phyloP scores from a whole-genome alignment of 2,329 filamentous ascomycete species.

The Pyricularia pennisetigena region DNA sequence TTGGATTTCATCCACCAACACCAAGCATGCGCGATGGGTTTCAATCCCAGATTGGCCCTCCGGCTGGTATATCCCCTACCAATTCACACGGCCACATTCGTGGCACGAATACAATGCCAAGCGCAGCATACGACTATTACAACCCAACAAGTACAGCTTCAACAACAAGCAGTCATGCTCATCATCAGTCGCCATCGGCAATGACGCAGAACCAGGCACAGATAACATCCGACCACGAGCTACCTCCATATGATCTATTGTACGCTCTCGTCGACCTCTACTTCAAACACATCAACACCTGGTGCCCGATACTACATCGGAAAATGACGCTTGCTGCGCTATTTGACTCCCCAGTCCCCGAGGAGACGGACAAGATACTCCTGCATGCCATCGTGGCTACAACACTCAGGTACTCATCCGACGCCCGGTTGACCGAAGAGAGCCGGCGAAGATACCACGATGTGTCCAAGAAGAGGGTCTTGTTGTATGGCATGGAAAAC shows the following conservation, averaged over 20 bases:
- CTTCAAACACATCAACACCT: constrained; percentile 72
- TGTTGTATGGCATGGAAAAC: constrained; percentile 82
- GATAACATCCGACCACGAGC: constrained; percentile 49
- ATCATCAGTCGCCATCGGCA: constrained; percentile 43
- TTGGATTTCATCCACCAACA: constrained; percentile 34
- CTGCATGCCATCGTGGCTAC: constrained; percentile 85
- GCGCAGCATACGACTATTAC: constrained; percentile 36
- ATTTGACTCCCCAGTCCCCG: constrained; percentile 66
- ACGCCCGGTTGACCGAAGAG: constrained; percentile 63
- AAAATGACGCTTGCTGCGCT: constrained; percentile 72
- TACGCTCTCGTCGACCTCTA: constrained; percentile 67
- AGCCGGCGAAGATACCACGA: constrained; percentile 67
- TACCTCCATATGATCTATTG: constrained; percentile 65
- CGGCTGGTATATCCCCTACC: not conserved
- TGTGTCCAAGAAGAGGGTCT: constrained; percentile 73
- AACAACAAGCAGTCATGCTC: constrained; percentile 28
- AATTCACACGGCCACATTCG: constrained; percentile 27
- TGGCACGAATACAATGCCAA: constrained; percentile 20
- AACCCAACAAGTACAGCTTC: constrained; percentile 2
- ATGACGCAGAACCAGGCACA: constrained; percentile 38
- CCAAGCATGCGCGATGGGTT: constrained; percentile 40
- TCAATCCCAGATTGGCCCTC: constrained; percentile 26
- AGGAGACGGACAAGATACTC: constrained; percentile 73
- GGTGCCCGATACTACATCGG: constrained; percentile 85
- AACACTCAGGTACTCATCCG: constrained; percentile 73